Conservation (phyloP, 768 basidiomycete species). For the Suillus brevipes region DNA sequence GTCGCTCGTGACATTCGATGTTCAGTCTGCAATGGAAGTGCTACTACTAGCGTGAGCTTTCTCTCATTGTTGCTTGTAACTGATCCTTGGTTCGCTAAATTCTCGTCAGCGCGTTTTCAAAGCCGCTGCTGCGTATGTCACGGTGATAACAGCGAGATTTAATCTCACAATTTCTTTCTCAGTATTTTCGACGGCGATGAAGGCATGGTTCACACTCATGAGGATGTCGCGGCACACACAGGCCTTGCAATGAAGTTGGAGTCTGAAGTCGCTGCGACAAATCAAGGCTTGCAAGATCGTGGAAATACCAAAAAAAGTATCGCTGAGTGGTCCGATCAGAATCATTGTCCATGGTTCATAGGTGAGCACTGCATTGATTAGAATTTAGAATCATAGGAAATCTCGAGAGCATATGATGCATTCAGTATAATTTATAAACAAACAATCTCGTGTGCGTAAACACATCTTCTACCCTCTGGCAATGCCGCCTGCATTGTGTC, state of each 20-base stretch:
- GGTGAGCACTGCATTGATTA: too few relatives aligned
- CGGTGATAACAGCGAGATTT: too few relatives aligned
- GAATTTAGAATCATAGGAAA: too few relatives aligned
- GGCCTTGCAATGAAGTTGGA: not conserved
- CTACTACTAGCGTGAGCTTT: conserved; percentile 38
- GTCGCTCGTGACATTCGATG: conserved; percentile 29
- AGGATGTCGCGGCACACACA: conserved; percentile 1
- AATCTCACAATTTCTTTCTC: not conserved
- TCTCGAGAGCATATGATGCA: not conserved
- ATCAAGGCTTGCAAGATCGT: not conserved
- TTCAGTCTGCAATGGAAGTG: conserved; percentile 45
- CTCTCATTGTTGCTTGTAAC: not conserved
- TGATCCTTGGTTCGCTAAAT: not conserved
- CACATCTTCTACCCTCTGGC: not conserved
- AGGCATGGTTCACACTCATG: not conserved
- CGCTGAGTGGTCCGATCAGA: not conserved
- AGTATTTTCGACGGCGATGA: conserved; percentile 18
- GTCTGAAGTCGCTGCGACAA: not conserved
- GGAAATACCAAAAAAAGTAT: not conserved
- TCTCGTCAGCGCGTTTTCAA: conserved; percentile 16
- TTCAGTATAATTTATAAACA: not conserved
- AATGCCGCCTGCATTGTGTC: not conserved
- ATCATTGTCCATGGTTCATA: not conserved
- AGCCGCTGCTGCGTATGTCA: conserved; percentile 12
- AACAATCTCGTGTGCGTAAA: not conserved